Percentiles rank a stretch among this genome's conserved stretches.
Evolutionary conservation across 768 basidiomycete species (phyloP).

Genomic region (Mycena sanguinolenta): DNA sequence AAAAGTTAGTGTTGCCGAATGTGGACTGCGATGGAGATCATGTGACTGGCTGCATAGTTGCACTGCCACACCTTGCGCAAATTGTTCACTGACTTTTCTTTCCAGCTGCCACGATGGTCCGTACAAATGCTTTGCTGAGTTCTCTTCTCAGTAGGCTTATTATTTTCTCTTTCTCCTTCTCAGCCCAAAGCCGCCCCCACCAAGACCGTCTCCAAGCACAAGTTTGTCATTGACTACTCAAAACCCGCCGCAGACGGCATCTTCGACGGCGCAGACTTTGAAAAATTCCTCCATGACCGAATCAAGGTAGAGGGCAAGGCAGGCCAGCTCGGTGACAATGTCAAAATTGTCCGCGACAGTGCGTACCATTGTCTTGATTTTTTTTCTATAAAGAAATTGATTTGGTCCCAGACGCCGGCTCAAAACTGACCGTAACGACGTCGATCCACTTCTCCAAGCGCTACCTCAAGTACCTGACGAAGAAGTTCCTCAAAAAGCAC

Average conservation of each 20-base stretch:
- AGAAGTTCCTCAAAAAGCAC: constrained; percentile 99
- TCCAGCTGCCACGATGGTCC: too few species aligned
- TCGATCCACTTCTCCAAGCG: constrained; percentile 95
- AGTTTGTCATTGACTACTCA: constrained; percentile 38
- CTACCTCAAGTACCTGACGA: constrained; percentile 98
- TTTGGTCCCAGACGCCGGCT: constrained; percentile 61
- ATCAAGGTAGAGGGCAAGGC: constrained; percentile 95
- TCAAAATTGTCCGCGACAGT: constrained; percentile 93
- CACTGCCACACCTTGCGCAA: background rate
- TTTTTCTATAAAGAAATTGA: background rate
- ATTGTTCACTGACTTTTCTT: too few species aligned
- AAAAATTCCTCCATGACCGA: constrained; percentile 94
- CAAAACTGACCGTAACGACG: constrained; percentile 87
- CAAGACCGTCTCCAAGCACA: constrained; percentile 40
- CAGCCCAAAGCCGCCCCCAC: constrained; percentile 39
- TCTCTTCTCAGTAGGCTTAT: constrained; percentile 37
- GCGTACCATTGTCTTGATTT: constrained; percentile 40
- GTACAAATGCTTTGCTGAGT: constrained; percentile 38
- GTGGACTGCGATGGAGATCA: background rate
- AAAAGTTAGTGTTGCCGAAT: constrained; percentile 3
- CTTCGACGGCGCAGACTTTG: constrained; percentile 72
- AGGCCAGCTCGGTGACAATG: constrained; percentile 90
- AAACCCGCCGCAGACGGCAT: constrained; percentile 58
- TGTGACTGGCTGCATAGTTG: constrained; percentile 7
- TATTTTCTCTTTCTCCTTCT: constrained; percentile 10